Percentiles rank a stretch among this genome's conserved stretches.
phyloP scores from a whole-genome alignment of 2,329 filamentous ascomycete species.

The Cryphonectria parasitica region DNA sequence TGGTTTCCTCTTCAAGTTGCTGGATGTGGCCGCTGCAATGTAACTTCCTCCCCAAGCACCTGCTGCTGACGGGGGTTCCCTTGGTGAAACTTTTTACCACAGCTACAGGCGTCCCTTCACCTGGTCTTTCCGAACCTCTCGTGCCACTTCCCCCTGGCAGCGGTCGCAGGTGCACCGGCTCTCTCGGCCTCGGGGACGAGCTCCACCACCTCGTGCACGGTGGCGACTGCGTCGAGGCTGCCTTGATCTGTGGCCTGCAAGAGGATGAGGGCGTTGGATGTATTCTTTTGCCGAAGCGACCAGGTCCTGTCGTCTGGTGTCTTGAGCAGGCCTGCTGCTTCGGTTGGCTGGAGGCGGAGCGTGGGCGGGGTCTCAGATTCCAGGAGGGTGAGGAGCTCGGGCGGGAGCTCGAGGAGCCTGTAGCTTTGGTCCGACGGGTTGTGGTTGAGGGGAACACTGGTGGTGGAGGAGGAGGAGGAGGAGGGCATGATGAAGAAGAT shows the following conservation, averaged over 20 bases:
- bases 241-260: slow-evolving; percentile 39
- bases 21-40: not conserved
- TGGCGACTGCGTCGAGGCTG: slow-evolving; percentile 55
- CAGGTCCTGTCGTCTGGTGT: slow-evolving; percentile 55
- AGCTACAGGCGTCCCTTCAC: slow-evolving; percentile 33
- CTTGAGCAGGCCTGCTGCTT: slow-evolving; percentile 57
- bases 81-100: not conserved
- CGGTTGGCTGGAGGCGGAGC: slow-evolving; percentile 53
- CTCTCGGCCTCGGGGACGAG: slow-evolving; percentile 49
- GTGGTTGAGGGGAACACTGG: slow-evolving; percentile 56
- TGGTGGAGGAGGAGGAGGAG: slow-evolving; percentile 52
- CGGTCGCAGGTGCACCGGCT: slow-evolving; percentile 36
- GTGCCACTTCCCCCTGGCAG: slow-evolving; percentile 60
- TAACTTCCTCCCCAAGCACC: not conserved
- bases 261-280: slow-evolving; percentile 67
- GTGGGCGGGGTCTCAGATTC: slow-evolving; percentile 57
- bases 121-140: slow-evolving; percentile 58
- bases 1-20: not conserved
- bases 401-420: slow-evolving; percentile 65
- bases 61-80: not conserved
- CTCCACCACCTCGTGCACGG: slow-evolving; percentile 66
- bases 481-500: slow-evolving; percentile 33
- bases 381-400: slow-evolving; percentile 59
- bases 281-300: slow-evolving; percentile 67
- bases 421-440: slow-evolving; percentile 55